Conservation (phyloP, 2,329 filamentous ascomycete species). For the Golovinomyces cichoracearum region DNA sequence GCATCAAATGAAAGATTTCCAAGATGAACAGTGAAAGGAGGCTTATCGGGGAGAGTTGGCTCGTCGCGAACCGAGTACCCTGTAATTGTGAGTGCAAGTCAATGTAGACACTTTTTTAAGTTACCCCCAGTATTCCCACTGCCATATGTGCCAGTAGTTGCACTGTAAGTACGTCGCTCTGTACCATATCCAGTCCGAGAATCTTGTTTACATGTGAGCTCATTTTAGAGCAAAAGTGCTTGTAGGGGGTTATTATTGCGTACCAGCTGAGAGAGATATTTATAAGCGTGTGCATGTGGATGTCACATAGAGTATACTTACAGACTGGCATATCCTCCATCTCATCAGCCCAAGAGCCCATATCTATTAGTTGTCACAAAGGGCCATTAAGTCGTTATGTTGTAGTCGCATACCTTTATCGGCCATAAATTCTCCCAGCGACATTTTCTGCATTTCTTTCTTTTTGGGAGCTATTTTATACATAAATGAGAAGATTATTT, state of each 20-base stretch:
- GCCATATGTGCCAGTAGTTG: slow-evolving; percentile 14
- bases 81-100: slow-evolving; percentile 10
- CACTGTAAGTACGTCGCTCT: slow-evolving; percentile 14
- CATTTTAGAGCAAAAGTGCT: no score
- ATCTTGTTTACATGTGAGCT: no score
- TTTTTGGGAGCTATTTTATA: slow-evolving; percentile 51
- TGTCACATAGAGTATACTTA: slow-evolving; percentile 8
- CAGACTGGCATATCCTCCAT: slow-evolving; percentile 46
- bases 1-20: slow-evolving; percentile 94
- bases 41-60: slow-evolving; percentile 68
- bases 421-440: slow-evolving; percentile 81
- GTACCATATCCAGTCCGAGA: slow-evolving; percentile 14
- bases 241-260: slow-evolving; percentile 5
- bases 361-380: slow-evolving; percentile 22
- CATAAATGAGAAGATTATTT: neutral
- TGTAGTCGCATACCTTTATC: slow-evolving; percentile 50
- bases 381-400: no score
- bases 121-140: slow-evolving; percentile 12
- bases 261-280: slow-evolving; percentile 14
- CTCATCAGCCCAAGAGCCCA: slow-evolving; percentile 95
- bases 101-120: slow-evolving; percentile 4
- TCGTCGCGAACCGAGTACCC: slow-evolving; percentile 44
- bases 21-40: slow-evolving; percentile 84
- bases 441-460: slow-evolving; percentile 85
- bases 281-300: slow-evolving; percentile 5